Percentiles rank a stretch among this genome's conserved stretches.
Conservation (phyloP, 805 yeast genomes). For the Huiozyma sinensis region DNA sequence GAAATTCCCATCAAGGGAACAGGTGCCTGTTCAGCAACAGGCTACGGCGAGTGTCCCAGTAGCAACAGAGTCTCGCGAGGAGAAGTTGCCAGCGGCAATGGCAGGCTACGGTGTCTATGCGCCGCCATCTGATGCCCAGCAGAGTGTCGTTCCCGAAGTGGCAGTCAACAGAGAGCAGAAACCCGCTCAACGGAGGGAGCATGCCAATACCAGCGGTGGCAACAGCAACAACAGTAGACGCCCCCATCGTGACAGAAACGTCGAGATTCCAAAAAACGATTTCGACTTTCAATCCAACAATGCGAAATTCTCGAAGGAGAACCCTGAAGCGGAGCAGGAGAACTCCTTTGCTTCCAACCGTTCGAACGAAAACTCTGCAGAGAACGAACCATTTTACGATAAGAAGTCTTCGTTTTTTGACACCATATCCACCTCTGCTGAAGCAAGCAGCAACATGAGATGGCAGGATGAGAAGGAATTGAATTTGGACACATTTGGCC, state of each 20-base stretch:
- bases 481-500: conserved; percentile 80
- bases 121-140: conserved; percentile 12
- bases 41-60: conserved; percentile 5
- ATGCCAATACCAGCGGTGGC: conserved; percentile 1
- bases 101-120: conserved; percentile 28
- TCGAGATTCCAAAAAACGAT: conserved; percentile 42
- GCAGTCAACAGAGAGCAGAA: neutral
- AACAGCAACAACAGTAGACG: conserved; percentile 4
- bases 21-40: neutral
- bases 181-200: conserved; percentile 1
- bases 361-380: neutral
- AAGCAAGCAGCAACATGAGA: conserved; percentile 38
- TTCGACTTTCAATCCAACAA: conserved; percentile 70
- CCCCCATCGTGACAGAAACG: conserved; percentile 4
- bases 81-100: conserved; percentile 26
- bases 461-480: conserved; percentile 65
- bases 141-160: conserved; percentile 4
- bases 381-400: conserved; percentile 43
- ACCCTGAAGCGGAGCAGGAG: conserved; percentile 18
- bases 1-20: neutral
- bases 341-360: conserved; percentile 2
- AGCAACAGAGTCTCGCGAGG: conserved; percentile 7
- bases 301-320: conserved; percentile 55
- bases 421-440: conserved; percentile 60
- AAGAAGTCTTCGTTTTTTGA: conserved; percentile 85